Evolutionary conservation across 768 basidiomycete species (phyloP), one percentile per base, ranked within the genome.

Genomic region (Cyclocybe cylindracea): DNA sequence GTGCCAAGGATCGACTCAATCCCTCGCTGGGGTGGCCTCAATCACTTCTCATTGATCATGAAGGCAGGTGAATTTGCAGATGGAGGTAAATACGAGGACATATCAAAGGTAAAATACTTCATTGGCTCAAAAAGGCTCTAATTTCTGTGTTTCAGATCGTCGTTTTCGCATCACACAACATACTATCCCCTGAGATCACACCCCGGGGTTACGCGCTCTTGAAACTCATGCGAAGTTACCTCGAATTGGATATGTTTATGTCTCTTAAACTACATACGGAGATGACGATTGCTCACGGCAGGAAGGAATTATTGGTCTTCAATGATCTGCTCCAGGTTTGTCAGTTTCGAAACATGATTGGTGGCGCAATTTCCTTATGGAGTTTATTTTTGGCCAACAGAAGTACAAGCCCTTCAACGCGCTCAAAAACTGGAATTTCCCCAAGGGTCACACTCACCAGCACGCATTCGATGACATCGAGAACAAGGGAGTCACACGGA

Each of bases 81-180:
- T 55, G 70, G 66, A 1, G 57, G 59, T 11, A 76, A 76, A 46
- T 63, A 63, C 44, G 63, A 66, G 38, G 72, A 76, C 48, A 61
- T 76, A 5, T 53, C 63, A 10, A 73, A 69, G 58, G 72, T 74
- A 34, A 11, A 41, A 33, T 18, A 37, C 33, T 10, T 31, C 18
- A 10, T 46, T 37, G 35, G n/a, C 13, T 32, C 6, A 38, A 10
- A 14, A 38, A 18, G 34, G 14, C n/a, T 9, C 11, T 45, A 43
- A 11, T 33, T 39, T 29, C 34, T 43, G 18, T 4, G 48, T 44
- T 6, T 42, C 43, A 70, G 70, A 46, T 66, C 29, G 51, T 71
- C 1, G n/a, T 74, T 0, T 66, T 63, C 54, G 63, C 63, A 6
- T 29, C 55, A 0, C 61, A 66, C 33, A 51, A 65, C 41, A 44